phyloP scores from a whole-genome alignment of 2,329 filamentous ascomycete genomes.

The Neopestalotiopsis rosae region DNA sequence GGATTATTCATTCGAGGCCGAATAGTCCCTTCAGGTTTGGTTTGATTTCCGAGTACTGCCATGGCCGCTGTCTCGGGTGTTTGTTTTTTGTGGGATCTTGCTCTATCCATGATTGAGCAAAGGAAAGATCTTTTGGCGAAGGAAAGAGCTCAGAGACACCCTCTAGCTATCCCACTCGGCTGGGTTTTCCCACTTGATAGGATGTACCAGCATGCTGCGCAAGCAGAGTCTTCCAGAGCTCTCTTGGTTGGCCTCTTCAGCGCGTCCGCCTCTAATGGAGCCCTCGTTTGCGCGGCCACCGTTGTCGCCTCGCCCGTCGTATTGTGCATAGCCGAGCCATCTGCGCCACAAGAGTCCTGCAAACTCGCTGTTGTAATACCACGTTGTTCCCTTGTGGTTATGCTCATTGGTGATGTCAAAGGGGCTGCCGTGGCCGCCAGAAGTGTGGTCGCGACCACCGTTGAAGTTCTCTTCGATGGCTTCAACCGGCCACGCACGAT shows the following conservation, averaged over 20 bases:
- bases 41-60: background rate
- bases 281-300: conserved; percentile 56
- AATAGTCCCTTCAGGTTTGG: background rate
- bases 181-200: conserved; percentile 72
- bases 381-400: conserved; percentile 81
- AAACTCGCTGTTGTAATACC: conserved; percentile 85
- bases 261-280: conserved; percentile 55
- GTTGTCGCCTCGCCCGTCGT: conserved; percentile 53
- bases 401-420: conserved; percentile 76
- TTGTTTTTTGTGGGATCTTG: background rate
- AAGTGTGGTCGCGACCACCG: conserved; percentile 69
- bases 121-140: conserved; percentile 15
- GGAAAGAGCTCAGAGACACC: conserved; percentile 16
- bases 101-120: conserved; percentile 12
- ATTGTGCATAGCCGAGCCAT: conserved; percentile 71
- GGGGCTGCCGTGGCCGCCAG: conserved; percentile 68
- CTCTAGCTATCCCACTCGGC: conserved; percentile 41
- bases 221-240: conserved; percentile 75
- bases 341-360: conserved; percentile 78
- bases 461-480: conserved; percentile 82
- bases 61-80: background rate
- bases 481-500: conserved; percentile 73
- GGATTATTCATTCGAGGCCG: background rate
- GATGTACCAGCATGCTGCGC: conserved; percentile 80
- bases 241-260: conserved; percentile 49